A percentile compares a stretch with the other conserved stretches of the same genome.
These are phyloP conservation scores for Paradendryphiella salina DNA, from an alignment of 2,329 filamentous ascomycete genomes.

Conservation along the genomic window DNA sequence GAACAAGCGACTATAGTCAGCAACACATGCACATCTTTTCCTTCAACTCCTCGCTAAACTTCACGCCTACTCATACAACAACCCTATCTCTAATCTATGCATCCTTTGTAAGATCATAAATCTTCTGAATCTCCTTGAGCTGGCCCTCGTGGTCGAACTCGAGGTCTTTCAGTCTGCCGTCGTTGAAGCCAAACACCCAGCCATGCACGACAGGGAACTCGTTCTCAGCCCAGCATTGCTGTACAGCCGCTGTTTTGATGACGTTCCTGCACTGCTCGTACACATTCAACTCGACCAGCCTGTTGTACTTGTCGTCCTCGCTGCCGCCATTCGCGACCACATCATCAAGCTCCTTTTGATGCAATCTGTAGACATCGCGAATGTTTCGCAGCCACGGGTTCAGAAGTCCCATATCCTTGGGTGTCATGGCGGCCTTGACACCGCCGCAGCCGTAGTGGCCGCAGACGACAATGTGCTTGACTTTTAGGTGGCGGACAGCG, in stretches of 20 bases:
- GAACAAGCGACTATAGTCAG: background rate
- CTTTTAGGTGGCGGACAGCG: slow-evolving; percentile 51
- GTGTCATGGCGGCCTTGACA: slow-evolving; percentile 64
- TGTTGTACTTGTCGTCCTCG: slow-evolving; percentile 39
- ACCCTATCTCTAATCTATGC: background rate
- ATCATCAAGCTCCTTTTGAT: slow-evolving; percentile 68
- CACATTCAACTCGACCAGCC: slow-evolving; percentile 46
- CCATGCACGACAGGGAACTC: slow-evolving; percentile 71
- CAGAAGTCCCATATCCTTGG: slow-evolving; percentile 69
- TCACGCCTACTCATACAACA: slow-evolving; percentile 12
- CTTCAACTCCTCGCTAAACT: slow-evolving; percentile 14
- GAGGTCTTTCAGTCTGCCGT: slow-evolving; percentile 68
- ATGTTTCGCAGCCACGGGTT: slow-evolving; percentile 78
- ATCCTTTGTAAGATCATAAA: slow-evolving; percentile 56
- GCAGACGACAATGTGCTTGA: slow-evolving; percentile 71
- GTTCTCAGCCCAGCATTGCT: slow-evolving; percentile 63
- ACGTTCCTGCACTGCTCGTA: slow-evolving; percentile 46
- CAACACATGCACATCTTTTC: background rate
- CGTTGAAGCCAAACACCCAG: slow-evolving; percentile 72
- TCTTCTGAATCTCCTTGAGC: slow-evolving; percentile 64
- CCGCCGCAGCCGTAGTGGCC: slow-evolving; percentile 71
- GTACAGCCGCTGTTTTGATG: slow-evolving; percentile 57
- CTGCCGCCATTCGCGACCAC: slow-evolving; percentile 21
- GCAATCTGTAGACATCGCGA: slow-evolving; percentile 71
- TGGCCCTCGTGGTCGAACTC: slow-evolving; percentile 64